A percentile compares a stretch with the other conserved stretches of the same genome.
Evolutionary conservation across 2,329 filamentous ascomycete species (phyloP).

Genomic region (Cercospora zeae-maydis): DNA sequence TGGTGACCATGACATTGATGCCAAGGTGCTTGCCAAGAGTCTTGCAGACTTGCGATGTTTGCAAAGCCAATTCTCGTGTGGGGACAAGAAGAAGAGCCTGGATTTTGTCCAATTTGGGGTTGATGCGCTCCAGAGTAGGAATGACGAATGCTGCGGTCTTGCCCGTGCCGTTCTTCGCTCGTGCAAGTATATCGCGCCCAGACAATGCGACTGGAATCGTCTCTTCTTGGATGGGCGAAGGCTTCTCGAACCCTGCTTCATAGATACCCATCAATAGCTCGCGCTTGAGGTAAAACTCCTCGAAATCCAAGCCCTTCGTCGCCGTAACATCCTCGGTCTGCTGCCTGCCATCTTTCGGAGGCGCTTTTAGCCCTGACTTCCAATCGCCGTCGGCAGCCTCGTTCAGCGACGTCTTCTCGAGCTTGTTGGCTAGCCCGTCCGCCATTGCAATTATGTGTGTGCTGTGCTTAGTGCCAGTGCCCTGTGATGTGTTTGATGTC

Average conservation of each 20-base stretch:
- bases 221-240: conserved; percentile 98
- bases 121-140: conserved; percentile 89
- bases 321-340: conserved; percentile 97
- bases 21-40: conserved; percentile 94
- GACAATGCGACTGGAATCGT: conserved; percentile 95
- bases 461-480: conserved; percentile 5
- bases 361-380: conserved; percentile 70
- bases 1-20: conserved; percentile 99
- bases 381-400: conserved; percentile 59
- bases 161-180: conserved; percentile 97
- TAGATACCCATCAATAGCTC: conserved; percentile 99
- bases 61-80: conserved; percentile 92
- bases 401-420: conserved; percentile 54
- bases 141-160: conserved; percentile 99
- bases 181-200: conserved; percentile 88
- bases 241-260: conserved; percentile 97
- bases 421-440: conserved; percentile 53
- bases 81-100: conserved; percentile 95
- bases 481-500: neutral
- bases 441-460: conserved; percentile 39
- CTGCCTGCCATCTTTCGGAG: conserved; percentile 69
- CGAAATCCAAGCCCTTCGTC: conserved; percentile 95
- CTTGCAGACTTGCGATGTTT: conserved; percentile 99
- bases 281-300: conserved; percentile 92
- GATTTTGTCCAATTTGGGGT: conserved; percentile 93